Evolutionary conservation across 306 rosid species (phyloP).

Genomic region (Ceratonia siliqua): DNA sequence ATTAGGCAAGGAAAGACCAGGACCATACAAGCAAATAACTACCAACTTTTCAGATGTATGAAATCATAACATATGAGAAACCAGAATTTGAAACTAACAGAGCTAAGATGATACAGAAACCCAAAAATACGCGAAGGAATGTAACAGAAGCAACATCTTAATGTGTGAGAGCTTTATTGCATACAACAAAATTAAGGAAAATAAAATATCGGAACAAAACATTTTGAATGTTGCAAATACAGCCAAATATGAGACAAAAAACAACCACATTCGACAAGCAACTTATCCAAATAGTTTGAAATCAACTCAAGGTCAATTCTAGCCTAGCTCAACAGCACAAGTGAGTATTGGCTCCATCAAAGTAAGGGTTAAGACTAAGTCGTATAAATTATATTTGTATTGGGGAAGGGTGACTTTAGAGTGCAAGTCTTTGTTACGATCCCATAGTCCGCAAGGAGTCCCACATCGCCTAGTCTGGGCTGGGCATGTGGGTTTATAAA

Average conservation of each 20-base stretch:
- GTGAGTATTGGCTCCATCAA: slow-evolving; percentile 13
- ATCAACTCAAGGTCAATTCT: neutral
- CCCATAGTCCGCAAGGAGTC: too few species aligned
- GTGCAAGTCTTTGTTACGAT: too few species aligned
- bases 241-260: neutral
- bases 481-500: too few species aligned
- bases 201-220: slow-evolving; percentile 8
- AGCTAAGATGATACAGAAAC: neutral
- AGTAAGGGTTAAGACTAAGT: neutral
- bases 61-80: slow-evolving; percentile 16
- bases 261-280: neutral
- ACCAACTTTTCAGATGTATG: slow-evolving; percentile 1
- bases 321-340: slow-evolving; percentile 1
- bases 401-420: neutral
- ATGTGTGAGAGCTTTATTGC: neutral
- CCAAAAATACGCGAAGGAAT: neutral
- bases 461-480: too few species aligned
- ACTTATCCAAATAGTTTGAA: neutral
- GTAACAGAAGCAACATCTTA: neutral
- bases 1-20: slow-evolving; percentile 21
- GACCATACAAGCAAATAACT: slow-evolving; percentile 12
- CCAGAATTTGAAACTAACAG: neutral
- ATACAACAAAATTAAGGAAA: neutral
- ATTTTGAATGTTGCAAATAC: slow-evolving; percentile 1
- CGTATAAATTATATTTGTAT: neutral